These are phyloP conservation scores for Acacia pycnantha DNA, from an alignment of 331 rosid species.

Conservation along the genomic window DNA sequence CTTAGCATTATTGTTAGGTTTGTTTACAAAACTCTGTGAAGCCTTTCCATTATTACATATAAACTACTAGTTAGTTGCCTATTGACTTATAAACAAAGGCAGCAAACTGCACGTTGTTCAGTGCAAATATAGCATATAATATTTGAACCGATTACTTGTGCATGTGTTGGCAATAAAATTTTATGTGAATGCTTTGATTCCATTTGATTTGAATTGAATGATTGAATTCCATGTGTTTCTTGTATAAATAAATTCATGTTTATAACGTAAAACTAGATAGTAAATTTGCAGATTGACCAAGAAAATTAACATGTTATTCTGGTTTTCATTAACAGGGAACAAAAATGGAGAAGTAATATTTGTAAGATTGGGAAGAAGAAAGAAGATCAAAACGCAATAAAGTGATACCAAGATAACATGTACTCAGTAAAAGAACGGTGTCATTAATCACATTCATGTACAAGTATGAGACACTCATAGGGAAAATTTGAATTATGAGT, in stretches of 20 bases:
- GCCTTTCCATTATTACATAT: not conserved
- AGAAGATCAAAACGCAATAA: not conserved
- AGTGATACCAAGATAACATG: not conserved
- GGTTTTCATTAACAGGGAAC: not conserved
- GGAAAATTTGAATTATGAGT: slow-evolving; percentile 8
- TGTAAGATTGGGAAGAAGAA: not conserved
- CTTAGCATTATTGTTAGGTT: slow-evolving; percentile 4
- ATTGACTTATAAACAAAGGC: not conserved
- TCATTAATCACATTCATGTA: slow-evolving; percentile 9
- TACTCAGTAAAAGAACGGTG: not conserved
- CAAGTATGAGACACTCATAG: slow-evolving; percentile 7
- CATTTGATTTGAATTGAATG: not conserved
- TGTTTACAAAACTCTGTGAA: not conserved
- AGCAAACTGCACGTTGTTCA: not conserved
- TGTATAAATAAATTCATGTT: not conserved
- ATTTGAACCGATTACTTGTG: not conserved
- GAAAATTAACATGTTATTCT: not conserved
- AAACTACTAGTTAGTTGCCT: not conserved
- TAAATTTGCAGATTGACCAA: not conserved
- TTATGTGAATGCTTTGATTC: not conserved
- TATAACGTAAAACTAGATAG: not conserved
- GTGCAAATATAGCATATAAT: not conserved
- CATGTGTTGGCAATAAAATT: not conserved
- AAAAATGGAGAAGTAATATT: not conserved
- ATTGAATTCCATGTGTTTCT: not conserved